Percentiles rank a stretch among this genome's conserved stretches.
These are phyloP conservation scores for Saccharata proteae DNA, from an alignment of 2,329 filamentous ascomycete genomes.

Conservation along the genomic window DNA sequence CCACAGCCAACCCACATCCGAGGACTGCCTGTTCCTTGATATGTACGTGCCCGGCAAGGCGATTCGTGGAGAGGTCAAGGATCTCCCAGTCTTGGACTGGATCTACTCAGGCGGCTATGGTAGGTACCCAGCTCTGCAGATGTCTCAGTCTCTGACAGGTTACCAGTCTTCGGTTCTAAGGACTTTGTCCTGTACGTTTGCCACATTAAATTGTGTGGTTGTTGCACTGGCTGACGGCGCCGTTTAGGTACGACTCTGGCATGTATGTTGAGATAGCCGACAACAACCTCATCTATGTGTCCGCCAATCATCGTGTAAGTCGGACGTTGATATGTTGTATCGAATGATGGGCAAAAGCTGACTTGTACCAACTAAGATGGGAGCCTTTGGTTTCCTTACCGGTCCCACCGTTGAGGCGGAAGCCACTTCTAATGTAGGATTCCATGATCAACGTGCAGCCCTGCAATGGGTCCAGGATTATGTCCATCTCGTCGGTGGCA, in stretches of 20 bases:
- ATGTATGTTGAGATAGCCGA: slow-evolving; percentile 21
- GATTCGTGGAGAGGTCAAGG: slow-evolving; percentile 21
- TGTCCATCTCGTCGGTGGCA: slow-evolving; percentile 36
- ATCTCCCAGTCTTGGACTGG: slow-evolving; percentile 35
- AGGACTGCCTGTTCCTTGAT: slow-evolving; percentile 41
- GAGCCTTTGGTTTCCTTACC: slow-evolving; percentile 35
- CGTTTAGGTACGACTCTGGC: slow-evolving; percentile 29
- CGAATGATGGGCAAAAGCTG: too few species aligned
- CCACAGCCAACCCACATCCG: too few species aligned
- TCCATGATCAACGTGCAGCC: slow-evolving; percentile 28
- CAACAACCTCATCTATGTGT: slow-evolving; percentile 32
- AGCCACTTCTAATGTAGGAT: slow-evolving; percentile 32
- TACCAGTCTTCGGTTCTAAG: slow-evolving; percentile 34
- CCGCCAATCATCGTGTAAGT: slow-evolving; percentile 35
- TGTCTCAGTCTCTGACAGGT: slow-evolving; percentile 8
- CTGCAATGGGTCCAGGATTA: slow-evolving; percentile 39
- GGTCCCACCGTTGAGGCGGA: slow-evolving; percentile 32
- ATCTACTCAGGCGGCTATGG: slow-evolving; percentile 31
- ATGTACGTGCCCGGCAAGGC: slow-evolving; percentile 36
- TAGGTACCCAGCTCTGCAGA: slow-evolving; percentile 1
- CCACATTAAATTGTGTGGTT: neutral
- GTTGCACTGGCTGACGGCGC: too few species aligned
- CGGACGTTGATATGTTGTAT: too few species aligned
- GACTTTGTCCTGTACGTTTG: slow-evolving; percentile 18
- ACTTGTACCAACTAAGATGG: neutral